Percentiles rank a stretch among this genome's conserved stretches.
These are phyloP conservation scores for Blastocystis sp. DNA, from an alignment of 352 stramenopile species.

Conservation along the genomic window DNA sequence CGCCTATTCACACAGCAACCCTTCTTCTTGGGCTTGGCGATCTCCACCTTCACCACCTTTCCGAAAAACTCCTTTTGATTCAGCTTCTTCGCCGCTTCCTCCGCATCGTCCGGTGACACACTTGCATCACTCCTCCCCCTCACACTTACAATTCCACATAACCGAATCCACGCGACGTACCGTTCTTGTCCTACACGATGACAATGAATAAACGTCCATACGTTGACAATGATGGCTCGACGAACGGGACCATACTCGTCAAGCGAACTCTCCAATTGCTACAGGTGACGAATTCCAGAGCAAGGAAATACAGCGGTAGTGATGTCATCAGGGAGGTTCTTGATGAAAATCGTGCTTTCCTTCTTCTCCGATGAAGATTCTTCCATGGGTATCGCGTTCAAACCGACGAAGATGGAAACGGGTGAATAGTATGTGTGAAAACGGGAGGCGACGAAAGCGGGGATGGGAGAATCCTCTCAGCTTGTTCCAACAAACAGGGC, in stretches of 20 bases:
- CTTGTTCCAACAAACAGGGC: not conserved
- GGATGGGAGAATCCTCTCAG: not conserved
- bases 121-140: not conserved
- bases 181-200: constrained; percentile 35
- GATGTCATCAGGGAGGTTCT: constrained; percentile 16
- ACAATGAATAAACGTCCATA: not conserved
- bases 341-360: constrained; percentile 38
- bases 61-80: constrained; percentile 50
- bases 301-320: not conserved
- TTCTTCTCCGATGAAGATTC: not conserved
- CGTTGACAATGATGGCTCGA: constrained; percentile 51
- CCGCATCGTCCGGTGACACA: constrained; percentile 23
- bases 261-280: constrained; percentile 20
- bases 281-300: not conserved
- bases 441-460: not conserved
- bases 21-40: constrained; percentile 47
- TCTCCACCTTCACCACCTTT: constrained; percentile 33
- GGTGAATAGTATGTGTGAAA: not conserved
- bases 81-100: constrained; percentile 42
- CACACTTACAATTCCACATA: constrained; percentile 45
- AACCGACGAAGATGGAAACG: not conserved
- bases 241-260: constrained; percentile 38
- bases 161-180: constrained; percentile 45
- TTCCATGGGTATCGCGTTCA: not conserved
- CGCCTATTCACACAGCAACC: not conserved